Evolutionary conservation across 495 filamentous ascomycete species (phyloP), one percentile per base, ranked within the genome.

Genomic region (Aspergillus cristatus): DNA sequence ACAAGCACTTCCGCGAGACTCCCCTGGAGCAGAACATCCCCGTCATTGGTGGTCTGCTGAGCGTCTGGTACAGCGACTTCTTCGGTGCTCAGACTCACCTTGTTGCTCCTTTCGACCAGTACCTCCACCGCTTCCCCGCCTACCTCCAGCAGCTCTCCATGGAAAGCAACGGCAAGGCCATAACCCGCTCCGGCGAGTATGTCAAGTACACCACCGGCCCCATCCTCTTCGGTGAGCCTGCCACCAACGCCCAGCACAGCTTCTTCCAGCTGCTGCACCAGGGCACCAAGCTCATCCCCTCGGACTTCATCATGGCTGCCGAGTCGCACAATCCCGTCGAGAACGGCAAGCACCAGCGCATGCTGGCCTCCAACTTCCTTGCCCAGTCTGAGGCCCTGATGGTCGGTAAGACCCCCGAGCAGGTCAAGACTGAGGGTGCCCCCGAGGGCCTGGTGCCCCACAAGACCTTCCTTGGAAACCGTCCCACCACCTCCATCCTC

Each of bases 231-330:
- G 91, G 91, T 53, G 91, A 97, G 71, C 91, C 91, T 37, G 91
- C 88, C 59, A 98, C 91, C 61, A 98, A 98, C 58, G 91, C 91
- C 41, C 91, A 98, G 73, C 91, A 98, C 76, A 97, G 91, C 40
- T 98, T 98, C 79, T 98, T 90, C 80, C 91, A 98, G 73, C 80
- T 98, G 35, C 76, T 98, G 28, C 91, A 98, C 71, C 91, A 98
- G 68, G 91, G 91, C 48, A 97, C 93, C 48, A 97, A 97, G 76
- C 80, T 98, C 45, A 97, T 98, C 55, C 91, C 91, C 8, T 81
- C 88, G 43, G 91, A 98, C 68, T 98, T 98, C 74, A 84, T 98
- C 70, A 71, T 98, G 52, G 90, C 91, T 22, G 86, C 81, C 35
- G 78, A 96, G 69, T 89, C 84, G 35, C 91, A 98, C 76, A 98